A percentile compares a stretch with the other conserved stretches of the same genome.
Conservation (phyloP, 192 early-diverging fungal genomes). For the Coemansia sp. region DNA sequence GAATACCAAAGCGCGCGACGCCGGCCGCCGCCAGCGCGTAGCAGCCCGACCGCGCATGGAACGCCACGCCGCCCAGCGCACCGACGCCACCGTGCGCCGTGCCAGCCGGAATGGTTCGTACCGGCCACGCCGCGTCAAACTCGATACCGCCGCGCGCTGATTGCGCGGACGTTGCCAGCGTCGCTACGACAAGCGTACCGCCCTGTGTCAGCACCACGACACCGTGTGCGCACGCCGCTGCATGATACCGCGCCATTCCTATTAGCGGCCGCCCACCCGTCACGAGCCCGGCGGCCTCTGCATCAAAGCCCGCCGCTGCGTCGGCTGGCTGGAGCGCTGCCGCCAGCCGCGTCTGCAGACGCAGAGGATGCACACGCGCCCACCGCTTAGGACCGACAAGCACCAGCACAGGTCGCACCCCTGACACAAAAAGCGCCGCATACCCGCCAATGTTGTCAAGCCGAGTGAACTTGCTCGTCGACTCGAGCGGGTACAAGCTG, state of each 20-base stretch:
- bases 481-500: slow-evolving; percentile 8
- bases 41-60: slow-evolving; percentile 79
- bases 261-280: slow-evolving; percentile 22
- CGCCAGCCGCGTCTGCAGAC: slow-evolving; percentile 23
- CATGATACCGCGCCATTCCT: slow-evolving; percentile 44
- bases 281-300: slow-evolving; percentile 23
- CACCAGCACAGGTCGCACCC: slow-evolving; percentile 28
- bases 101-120: slow-evolving; percentile 43
- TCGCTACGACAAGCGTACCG: slow-evolving; percentile 35
- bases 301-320: slow-evolving; percentile 16
- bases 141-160: slow-evolving; percentile 36
- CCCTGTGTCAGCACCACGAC: slow-evolving; percentile 44
- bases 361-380: slow-evolving; percentile 49
- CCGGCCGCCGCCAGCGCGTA: slow-evolving; percentile 76
- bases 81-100: slow-evolving; percentile 36
- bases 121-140: slow-evolving; percentile 51
- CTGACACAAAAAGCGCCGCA: slow-evolving; percentile 37
- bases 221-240: slow-evolving; percentile 35
- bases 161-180: slow-evolving; percentile 20
- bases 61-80: slow-evolving; percentile 68
- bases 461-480: slow-evolving; percentile 27
- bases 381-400: slow-evolving; percentile 38
- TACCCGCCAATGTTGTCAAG: slow-evolving; percentile 46
- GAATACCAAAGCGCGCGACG: slow-evolving; percentile 63
- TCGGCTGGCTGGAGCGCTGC: slow-evolving; percentile 13